These are phyloP conservation scores for Populus simonii DNA, from an alignment of 345 rosid genomes.

Conservation along the genomic window DNA sequence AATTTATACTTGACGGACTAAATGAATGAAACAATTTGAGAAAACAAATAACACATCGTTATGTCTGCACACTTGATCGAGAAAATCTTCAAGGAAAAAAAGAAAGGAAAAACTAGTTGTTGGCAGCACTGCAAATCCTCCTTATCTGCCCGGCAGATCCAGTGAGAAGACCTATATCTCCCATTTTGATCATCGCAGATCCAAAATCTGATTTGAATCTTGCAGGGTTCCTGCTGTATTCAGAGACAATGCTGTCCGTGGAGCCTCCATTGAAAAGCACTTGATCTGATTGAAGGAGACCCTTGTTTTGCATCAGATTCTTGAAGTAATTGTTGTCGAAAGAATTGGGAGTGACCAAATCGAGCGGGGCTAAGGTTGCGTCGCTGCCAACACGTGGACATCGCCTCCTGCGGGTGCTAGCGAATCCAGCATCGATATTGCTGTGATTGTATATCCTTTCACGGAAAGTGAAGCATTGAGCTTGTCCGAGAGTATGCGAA, in stretches of 20 bases:
- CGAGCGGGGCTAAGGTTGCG: not conserved
- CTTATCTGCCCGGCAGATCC: too few species aligned
- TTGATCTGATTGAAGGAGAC: not conserved
- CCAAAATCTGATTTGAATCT: not conserved
- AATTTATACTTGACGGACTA: too few species aligned
- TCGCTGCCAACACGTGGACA: not conserved
- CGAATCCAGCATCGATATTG: not conserved
- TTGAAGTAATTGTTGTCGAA: not conserved
- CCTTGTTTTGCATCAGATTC: not conserved
- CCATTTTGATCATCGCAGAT: too few species aligned
- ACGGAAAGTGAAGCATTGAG: conserved; percentile 5
- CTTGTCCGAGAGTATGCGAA: not conserved
- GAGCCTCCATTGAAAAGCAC: not conserved
- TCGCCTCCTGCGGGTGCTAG: not conserved
- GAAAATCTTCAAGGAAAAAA: too few species aligned
- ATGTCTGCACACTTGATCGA: too few species aligned
- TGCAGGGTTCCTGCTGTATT: not conserved
- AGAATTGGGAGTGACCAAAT: not conserved
- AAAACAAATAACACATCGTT: too few species aligned
- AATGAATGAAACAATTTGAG: too few species aligned
- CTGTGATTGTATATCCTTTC: not conserved
- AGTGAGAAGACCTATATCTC: too few species aligned
- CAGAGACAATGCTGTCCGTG: not conserved
- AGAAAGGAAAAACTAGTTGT: too few species aligned
- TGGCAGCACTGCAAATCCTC: too few species aligned